These are phyloP conservation scores for Verticillium klebahnii DNA, from an alignment of 2,329 filamentous ascomycete genomes.

Conservation along the genomic window DNA sequence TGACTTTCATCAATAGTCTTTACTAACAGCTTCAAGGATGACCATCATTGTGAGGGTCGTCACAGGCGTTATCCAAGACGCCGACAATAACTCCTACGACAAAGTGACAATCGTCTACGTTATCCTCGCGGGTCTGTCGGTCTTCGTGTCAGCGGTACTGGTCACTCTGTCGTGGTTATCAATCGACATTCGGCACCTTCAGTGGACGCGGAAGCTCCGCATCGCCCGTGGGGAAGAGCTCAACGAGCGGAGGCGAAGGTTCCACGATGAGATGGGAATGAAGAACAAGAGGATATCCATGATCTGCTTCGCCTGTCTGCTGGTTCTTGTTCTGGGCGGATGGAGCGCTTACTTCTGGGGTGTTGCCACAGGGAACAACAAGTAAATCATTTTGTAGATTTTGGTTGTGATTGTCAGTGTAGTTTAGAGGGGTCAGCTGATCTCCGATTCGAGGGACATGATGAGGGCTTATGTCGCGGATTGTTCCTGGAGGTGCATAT, in stretches of 20 bases:
- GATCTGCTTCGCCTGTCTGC: constrained; percentile 35
- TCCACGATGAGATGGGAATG: constrained; percentile 7
- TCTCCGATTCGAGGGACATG: too few species aligned
- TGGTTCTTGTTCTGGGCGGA: constrained; percentile 43
- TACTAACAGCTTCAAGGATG: constrained; percentile 33
- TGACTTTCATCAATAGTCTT: neutral
- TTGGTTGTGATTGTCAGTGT: too few species aligned
- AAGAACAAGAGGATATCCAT: constrained; percentile 37
- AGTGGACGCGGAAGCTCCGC: constrained; percentile 55
- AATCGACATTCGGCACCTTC: constrained; percentile 41
- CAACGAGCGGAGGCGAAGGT: constrained; percentile 18
- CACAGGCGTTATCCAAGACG: constrained; percentile 54
- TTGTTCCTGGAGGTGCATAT: too few species aligned
- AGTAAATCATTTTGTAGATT: neutral
- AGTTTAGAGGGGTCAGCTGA: too few species aligned
- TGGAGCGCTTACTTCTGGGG: constrained; percentile 59
- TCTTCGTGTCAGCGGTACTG: constrained; percentile 37
- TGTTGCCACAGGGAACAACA: constrained; percentile 46
- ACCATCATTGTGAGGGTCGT: constrained; percentile 55
- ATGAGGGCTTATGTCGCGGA: too few species aligned
- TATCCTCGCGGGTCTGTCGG: constrained; percentile 42
- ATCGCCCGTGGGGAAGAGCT: constrained; percentile 36
- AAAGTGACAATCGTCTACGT: constrained; percentile 53
- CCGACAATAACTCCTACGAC: constrained; percentile 50
- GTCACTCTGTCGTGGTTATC: constrained; percentile 24